Conservation (phyloP, 192 early-diverging fungal genomes). For the Dimargaris xerosporica region DNA sequence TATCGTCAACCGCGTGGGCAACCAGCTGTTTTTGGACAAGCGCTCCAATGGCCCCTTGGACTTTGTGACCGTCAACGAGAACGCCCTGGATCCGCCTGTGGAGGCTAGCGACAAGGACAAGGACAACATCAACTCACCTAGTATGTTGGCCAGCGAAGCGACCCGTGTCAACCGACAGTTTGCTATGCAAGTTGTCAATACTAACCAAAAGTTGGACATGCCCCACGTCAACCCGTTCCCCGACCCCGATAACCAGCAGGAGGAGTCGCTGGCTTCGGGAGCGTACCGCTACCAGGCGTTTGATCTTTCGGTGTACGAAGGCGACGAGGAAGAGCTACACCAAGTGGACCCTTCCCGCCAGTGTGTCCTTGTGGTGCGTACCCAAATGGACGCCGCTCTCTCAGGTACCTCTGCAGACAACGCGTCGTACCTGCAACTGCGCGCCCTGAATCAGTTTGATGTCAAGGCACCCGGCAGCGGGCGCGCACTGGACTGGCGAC, state of each 20-base stretch:
- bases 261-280: constrained; percentile 32
- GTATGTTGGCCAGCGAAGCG: constrained; percentile 71
- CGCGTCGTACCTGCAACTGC: constrained; percentile 42
- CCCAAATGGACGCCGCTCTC: constrained; percentile 72
- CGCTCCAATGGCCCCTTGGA: constrained; percentile 68
- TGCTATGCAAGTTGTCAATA: constrained; percentile 58
- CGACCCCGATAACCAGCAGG: constrained; percentile 25
- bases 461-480: constrained; percentile 65
- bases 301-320: constrained; percentile 22
- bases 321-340: constrained; percentile 34
- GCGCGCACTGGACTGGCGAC: constrained; percentile 83
- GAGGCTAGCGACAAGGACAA: constrained; percentile 85
- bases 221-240: constrained; percentile 65
- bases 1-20: constrained; percentile 67
- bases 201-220: constrained; percentile 31
- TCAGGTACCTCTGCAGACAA: constrained; percentile 31
- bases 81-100: constrained; percentile 76
- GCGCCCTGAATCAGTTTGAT: constrained; percentile 91
- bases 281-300: constrained; percentile 85
- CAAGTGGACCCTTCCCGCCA: constrained; percentile 27
- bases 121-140: constrained; percentile 77
- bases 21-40: constrained; percentile 84
- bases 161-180: constrained; percentile 77
- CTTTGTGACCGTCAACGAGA: constrained; percentile 88
- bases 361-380: constrained; percentile 57